Conservation (phyloP, 139 green algal species). For the Closterium sp. region DNA sequence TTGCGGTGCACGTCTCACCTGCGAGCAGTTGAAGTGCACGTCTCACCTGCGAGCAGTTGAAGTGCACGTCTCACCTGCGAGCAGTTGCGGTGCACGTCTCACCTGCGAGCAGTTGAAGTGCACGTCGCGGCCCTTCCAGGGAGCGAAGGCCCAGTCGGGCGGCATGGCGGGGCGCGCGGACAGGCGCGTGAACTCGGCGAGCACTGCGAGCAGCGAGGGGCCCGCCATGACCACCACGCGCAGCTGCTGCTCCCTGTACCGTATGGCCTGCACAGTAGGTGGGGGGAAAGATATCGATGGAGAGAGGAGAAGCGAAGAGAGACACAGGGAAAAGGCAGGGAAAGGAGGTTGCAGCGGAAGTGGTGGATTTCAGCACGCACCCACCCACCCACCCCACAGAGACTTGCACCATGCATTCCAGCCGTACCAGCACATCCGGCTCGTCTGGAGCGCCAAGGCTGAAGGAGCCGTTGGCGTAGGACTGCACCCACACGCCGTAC, state of each 20-base stretch:
- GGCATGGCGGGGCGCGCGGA: constrained; percentile 17
- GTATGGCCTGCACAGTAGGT: background rate
- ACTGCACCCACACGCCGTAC: constrained; percentile 46
- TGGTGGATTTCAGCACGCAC: too few relatives aligned
- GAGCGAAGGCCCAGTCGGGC: constrained; percentile 31
- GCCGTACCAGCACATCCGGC: background rate
- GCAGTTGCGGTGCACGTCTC: constrained; percentile 22
- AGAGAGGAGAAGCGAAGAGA: background rate
- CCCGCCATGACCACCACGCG: constrained; percentile 31
- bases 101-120: constrained; percentile 37
- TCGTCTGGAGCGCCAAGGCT: background rate
- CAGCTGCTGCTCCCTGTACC: constrained; percentile 5
- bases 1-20: too few relatives aligned
- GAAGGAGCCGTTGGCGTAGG: constrained; percentile 23
- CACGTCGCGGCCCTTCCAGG: constrained; percentile 38
- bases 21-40: constrained; percentile 32
- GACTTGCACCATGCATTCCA: too few relatives aligned
- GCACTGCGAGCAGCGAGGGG: constrained; percentile 8
- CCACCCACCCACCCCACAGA: too few relatives aligned
- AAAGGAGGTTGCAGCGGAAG: background rate
- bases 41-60: constrained; percentile 34
- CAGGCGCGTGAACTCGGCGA: constrained; percentile 37
- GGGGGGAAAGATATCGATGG: background rate
- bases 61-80: constrained; percentile 35
- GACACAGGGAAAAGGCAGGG: background rate